Evolutionary conservation across 441 rosid species (phyloP).

Genomic region (Pelargonium fulgidum): DNA sequence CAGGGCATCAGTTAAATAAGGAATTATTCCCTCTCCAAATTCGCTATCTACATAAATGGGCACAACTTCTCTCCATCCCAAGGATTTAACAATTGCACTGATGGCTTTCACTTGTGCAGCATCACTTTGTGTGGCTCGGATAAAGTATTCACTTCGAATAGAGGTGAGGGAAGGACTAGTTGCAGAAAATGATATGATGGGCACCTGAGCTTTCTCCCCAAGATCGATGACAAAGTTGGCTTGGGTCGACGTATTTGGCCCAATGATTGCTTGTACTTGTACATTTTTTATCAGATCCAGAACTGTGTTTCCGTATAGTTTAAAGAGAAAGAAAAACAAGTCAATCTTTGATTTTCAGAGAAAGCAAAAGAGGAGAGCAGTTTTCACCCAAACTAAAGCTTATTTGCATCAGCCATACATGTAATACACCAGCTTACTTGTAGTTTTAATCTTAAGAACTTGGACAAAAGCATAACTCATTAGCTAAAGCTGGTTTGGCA

Average conservation of each 20-base stretch:
- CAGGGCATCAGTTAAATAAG: slow-evolving; percentile 39
- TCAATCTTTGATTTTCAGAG: too few species aligned
- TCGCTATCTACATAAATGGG: slow-evolving; percentile 41
- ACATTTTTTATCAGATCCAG: slow-evolving; percentile 47
- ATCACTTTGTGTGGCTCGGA: slow-evolving; percentile 35
- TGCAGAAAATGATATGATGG: slow-evolving; percentile 59
- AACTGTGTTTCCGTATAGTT: slow-evolving; percentile 27
- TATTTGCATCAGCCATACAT: too few species aligned
- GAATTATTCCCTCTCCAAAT: slow-evolving; percentile 42
- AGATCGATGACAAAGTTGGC: slow-evolving; percentile 42
- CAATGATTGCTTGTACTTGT: slow-evolving; percentile 54
- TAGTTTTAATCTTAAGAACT: too few species aligned
- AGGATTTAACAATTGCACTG: slow-evolving; percentile 36
- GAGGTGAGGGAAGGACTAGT: slow-evolving; percentile 45
- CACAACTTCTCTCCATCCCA: slow-evolving; percentile 53
- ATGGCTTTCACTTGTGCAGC: slow-evolving; percentile 44
- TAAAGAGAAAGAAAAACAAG: background rate
- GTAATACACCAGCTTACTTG: too few species aligned
- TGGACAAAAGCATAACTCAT: too few species aligned
- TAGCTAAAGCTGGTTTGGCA: too few species aligned
- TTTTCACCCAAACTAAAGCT: too few species aligned
- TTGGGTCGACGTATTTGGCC: slow-evolving; percentile 44
- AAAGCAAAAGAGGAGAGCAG: too few species aligned
- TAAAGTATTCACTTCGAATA: slow-evolving; percentile 38
- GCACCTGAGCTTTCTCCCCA: slow-evolving; percentile 43